Conservation (phyloP, 345 rosid species). For the Hypericum perforatum region DNA sequence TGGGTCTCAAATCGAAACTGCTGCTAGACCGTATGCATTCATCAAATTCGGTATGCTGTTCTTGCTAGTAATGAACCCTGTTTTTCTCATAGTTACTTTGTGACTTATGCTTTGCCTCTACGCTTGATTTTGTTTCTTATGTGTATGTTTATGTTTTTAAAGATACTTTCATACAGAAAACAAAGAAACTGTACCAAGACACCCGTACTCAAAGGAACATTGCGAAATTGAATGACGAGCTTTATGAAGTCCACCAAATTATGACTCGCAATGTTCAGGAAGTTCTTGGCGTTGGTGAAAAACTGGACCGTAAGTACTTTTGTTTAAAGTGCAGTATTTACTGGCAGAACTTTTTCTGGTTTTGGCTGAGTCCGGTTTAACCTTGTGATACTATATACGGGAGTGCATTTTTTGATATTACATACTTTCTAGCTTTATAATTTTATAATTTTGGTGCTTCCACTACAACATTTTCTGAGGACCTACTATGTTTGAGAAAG, state of each 20-base stretch:
- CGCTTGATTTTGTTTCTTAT: constrained; percentile 14
- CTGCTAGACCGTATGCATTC: constrained; percentile 45
- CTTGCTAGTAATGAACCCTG: not conserved
- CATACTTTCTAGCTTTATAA: not conserved
- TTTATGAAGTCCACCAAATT: constrained; percentile 95
- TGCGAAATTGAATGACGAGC: constrained; percentile 93
- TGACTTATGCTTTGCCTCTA: constrained; percentile 15
- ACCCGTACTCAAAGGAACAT: constrained; percentile 89
- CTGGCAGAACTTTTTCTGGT: constrained; percentile 4
- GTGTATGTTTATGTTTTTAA: constrained; percentile 14
- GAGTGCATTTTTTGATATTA: not conserved
- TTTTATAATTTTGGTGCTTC: not conserved
- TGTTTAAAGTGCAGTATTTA: not conserved
- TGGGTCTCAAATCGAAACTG: constrained; percentile 16
- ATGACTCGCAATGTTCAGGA: constrained; percentile 99
- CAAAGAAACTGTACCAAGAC: constrained; percentile 94
- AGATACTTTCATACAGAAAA: constrained; percentile 98
- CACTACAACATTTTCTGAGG: no score
- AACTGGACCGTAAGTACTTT: constrained; percentile 80
- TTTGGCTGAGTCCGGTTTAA: not conserved
- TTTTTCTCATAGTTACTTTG: not conserved
- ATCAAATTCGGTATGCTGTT: constrained; percentile 35
- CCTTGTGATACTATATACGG: not conserved
- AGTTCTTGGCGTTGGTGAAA: constrained; percentile 98
- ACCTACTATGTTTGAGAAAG: no score